Conservation (phyloP, 164 flowering plant species). For the Nelumbo lutea region DNA sequence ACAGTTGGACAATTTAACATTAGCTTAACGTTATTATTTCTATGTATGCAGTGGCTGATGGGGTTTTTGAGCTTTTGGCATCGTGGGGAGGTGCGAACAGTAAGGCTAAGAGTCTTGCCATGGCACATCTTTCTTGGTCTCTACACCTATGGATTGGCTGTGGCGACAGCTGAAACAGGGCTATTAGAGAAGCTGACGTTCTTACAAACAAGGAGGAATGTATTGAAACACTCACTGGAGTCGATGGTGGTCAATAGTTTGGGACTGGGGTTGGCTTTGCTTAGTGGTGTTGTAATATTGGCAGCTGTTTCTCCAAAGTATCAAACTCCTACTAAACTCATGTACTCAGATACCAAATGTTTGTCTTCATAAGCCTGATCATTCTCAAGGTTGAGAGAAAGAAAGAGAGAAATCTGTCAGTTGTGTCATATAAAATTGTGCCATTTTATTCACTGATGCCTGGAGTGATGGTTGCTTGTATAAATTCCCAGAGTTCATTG, state of each 20-base stretch:
- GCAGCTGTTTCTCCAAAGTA: slow-evolving; percentile 58
- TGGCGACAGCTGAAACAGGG: slow-evolving; percentile 90
- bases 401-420: too few species aligned
- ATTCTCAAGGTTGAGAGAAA: background rate
- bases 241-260: slow-evolving; percentile 66
- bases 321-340: slow-evolving; percentile 25
- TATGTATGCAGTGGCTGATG: slow-evolving; percentile 59
- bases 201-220: slow-evolving; percentile 50
- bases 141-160: slow-evolving; percentile 77
- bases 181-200: slow-evolving; percentile 84
- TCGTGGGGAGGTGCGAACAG: slow-evolving; percentile 52
- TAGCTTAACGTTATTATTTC: background rate
- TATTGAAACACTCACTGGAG: slow-evolving; percentile 45
- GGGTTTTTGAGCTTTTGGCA: slow-evolving; percentile 95
- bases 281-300: slow-evolving; percentile 63
- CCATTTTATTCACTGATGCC: too few species aligned
- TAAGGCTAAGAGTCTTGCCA: slow-evolving; percentile 51
- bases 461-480: too few species aligned
- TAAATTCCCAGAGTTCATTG: too few species aligned
- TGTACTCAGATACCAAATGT: slow-evolving; percentile 23
- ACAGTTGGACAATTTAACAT: background rate
- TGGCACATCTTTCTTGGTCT: slow-evolving; percentile 91
- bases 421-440: too few species aligned
- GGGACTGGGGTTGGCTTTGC: slow-evolving; percentile 70
- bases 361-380: slow-evolving; percentile 12